These are phyloP conservation scores for Naegleria gruberi DNA, from an alignment of 208 protist genomes.

Conservation along the genomic window DNA sequence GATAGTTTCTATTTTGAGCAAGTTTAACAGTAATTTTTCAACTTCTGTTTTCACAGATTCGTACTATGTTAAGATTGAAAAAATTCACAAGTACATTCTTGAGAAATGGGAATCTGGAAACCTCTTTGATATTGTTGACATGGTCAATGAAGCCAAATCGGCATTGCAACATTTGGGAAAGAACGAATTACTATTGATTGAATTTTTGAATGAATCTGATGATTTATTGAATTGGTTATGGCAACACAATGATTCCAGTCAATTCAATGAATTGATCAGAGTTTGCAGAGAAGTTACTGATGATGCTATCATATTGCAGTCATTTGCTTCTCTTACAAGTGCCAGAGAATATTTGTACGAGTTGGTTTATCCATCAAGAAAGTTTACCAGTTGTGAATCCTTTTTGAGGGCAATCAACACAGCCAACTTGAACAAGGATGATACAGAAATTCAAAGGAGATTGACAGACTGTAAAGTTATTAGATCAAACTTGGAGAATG, in stretches of 20 bases:
- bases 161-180: background rate
- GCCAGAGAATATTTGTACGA: background rate
- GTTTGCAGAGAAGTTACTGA: background rate
- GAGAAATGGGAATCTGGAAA: background rate
- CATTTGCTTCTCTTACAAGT: background rate
- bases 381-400: background rate
- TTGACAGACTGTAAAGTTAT: background rate
- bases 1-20: background rate
- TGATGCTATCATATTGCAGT: background rate
- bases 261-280: conserved; percentile 5
- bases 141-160: background rate
- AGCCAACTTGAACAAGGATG: background rate
- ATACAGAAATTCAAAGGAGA: background rate
- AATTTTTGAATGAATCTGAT: background rate
- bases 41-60: background rate
- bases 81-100: background rate
- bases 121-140: background rate
- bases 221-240: conserved; percentile 1
- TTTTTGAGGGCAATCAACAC: background rate
- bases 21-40: background rate
- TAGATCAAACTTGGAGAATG: background rate
- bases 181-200: background rate
- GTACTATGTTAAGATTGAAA: background rate
- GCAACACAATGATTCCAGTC: background rate
- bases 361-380: background rate